A percentile compares a stretch with the other conserved stretches of the same genome.
Evolutionary conservation across 176 grass and related monocot species (phyloP).

Genomic region (Puccinellia tenuiflora): DNA sequence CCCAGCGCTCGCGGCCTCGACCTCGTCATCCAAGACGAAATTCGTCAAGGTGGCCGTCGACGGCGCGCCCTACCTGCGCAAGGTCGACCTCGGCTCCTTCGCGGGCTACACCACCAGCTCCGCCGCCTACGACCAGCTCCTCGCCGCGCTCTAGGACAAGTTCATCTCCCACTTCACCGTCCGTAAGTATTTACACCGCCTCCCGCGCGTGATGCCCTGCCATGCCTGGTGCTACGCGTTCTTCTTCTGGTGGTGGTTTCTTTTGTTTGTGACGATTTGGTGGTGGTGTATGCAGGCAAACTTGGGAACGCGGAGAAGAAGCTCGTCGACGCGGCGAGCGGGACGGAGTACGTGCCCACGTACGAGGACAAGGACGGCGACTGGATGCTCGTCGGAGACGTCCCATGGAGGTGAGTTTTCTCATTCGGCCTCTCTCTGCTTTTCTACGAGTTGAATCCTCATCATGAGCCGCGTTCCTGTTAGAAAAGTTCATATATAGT

Average conservation of each 20-base stretch:
- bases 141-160: constrained; percentile 72
- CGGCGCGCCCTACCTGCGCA: constrained; percentile 74
- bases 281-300: constrained; percentile 36
- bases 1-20: constrained; percentile 24
- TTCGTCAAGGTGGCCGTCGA: constrained; percentile 91
- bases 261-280: background rate
- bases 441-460: background rate
- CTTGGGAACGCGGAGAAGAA: constrained; percentile 60
- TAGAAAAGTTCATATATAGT: background rate
- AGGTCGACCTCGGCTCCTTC: constrained; percentile 83
- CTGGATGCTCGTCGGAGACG: constrained; percentile 99
- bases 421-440: too few species aligned
- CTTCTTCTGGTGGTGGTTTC: too few species aligned
- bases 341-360: constrained; percentile 81
- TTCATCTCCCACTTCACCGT: constrained; percentile 76
- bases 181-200: constrained; percentile 48
- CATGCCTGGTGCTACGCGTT: background rate
- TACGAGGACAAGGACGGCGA: constrained; percentile 99
- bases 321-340: constrained; percentile 65
- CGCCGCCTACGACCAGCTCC: constrained; percentile 53
- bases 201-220: too few species aligned
- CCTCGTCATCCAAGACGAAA: constrained; percentile 46
- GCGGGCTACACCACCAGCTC: background rate
- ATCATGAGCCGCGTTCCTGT: background rate
- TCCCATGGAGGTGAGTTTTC: constrained; percentile 80